phyloP scores from a whole-genome alignment of 1,284 basidiomycete species.

The Cerioporus squamosus region DNA sequence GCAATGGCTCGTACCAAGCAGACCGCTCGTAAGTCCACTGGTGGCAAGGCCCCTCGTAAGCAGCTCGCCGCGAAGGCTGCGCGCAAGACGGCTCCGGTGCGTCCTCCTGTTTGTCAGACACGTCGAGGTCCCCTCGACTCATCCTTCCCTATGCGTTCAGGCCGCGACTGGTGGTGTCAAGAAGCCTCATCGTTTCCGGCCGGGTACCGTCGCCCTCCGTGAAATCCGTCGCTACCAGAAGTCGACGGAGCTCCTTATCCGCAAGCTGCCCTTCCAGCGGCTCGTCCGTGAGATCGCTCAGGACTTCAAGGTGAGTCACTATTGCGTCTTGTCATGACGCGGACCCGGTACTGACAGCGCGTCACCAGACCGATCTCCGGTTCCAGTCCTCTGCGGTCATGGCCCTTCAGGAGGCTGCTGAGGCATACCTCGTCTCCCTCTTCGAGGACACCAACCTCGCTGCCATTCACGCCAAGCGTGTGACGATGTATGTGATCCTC shows the following conservation, averaged over 20 bases:
- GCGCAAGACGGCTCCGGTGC: slow-evolving; percentile 63
- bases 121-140: neutral
- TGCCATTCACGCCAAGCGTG: slow-evolving; percentile 89
- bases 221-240: slow-evolving; percentile 98
- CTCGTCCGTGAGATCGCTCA: slow-evolving; percentile 93
- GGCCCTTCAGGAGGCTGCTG: slow-evolving; percentile 89
- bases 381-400: slow-evolving; percentile 95
- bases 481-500: slow-evolving; percentile 56
- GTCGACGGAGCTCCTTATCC: slow-evolving; percentile 92
- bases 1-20: slow-evolving; percentile 70
- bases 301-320: slow-evolving; percentile 82
- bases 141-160: slow-evolving; percentile 16
- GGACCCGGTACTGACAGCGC: slow-evolving; percentile 5
- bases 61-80: slow-evolving; percentile 87
- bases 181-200: slow-evolving; percentile 97
- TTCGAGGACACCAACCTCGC: slow-evolving; percentile 86
- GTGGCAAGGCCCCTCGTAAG: slow-evolving; percentile 90
- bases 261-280: slow-evolving; percentile 93
- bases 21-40: slow-evolving; percentile 87
- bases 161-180: slow-evolving; percentile 89
- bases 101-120: slow-evolving; percentile 20
- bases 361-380: slow-evolving; percentile 75
- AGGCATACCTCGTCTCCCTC: slow-evolving; percentile 92
- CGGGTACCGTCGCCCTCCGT: slow-evolving; percentile 96
- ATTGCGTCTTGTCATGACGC: slow-evolving; percentile 9